Base-by-base conservation (phyloP, 495 filamentous ascomycete species). In the Elasticomyces elasticus region DNA sequence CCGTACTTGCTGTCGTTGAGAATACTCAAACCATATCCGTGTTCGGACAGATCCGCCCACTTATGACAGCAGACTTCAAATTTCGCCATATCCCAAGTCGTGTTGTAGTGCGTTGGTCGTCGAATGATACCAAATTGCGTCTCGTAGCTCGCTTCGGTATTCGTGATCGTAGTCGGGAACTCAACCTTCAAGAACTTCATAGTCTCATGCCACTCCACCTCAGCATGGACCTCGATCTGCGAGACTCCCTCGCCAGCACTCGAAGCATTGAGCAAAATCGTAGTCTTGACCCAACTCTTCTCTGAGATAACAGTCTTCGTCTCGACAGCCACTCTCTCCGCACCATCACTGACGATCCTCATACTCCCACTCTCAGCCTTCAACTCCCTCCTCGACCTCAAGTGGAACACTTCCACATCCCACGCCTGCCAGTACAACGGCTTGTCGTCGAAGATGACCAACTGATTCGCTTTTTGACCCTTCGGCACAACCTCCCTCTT, bases 171-270 rank as follows among this genome's bases (percentile, higher is more conserved):
- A 35, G 95, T 90, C 0, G 92, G 92, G 70, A 98, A 97, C 68
- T 98, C 92, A 49, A 97, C 91, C 74, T 98, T 98, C 61, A 98
- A 79, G 78, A 96, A 95, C 66, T 94, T 95, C 87, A 89, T 95
- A 1, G 76, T 86, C 68, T 98, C 92, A 58, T 78, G 80, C 92
- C 92, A 98, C 60, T 92, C 87, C 44, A 96, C 85, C 60, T 89
- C 86, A 61, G 80, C 84, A 33, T 80, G 72, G 40, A 94, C 80
- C 55, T 94, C 88, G 25, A 98, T 77, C 47, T 79, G 83, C 0
- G 81, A 85, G 13, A 80, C 81, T 6, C 35, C 3, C 6, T 40
- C 0, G 49, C 27, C 19, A 41, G 83, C 73, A 46, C 76, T 78
- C 9, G 80, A 77, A 15, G 87, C 85, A 0, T 81, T 71, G 20